Conservation (phyloP, 1,139 yeast genomes). For the Candida sp. region DNA sequence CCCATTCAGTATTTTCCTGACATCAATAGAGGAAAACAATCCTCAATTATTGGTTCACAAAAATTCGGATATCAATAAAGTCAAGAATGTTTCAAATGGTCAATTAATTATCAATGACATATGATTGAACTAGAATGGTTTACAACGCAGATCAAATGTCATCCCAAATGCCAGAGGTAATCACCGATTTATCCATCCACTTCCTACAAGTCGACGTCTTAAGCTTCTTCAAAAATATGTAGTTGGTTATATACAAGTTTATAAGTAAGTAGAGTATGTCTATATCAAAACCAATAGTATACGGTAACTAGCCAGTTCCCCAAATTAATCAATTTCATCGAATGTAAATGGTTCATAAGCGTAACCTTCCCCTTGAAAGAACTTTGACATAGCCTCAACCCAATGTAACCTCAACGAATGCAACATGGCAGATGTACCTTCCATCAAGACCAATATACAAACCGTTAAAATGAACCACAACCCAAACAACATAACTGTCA, state of each 20-base stretch:
- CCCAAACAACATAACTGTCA: slow-evolving; percentile 78
- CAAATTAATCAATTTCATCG: slow-evolving; percentile 12
- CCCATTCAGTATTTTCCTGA: neutral
- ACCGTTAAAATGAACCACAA: slow-evolving; percentile 95
- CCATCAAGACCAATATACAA: slow-evolving; percentile 91
- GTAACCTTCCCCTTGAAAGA: slow-evolving; percentile 93
- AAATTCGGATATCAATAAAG: neutral
- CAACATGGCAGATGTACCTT: slow-evolving; percentile 98
- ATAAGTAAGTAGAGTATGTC: too few species aligned
- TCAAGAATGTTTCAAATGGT: neutral
- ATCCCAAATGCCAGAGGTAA: too few species aligned
- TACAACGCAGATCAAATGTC: too few species aligned
- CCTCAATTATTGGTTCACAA: neutral
- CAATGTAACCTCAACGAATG: slow-evolving; percentile 96
- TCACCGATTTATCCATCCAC: too few species aligned
- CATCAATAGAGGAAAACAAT: neutral
- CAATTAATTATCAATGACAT: neutral
- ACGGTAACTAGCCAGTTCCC: neutral
- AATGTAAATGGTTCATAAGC: slow-evolving; percentile 84
- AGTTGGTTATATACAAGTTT: too few species aligned
- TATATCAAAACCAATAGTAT: neutral
- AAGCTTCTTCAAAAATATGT: too few species aligned
- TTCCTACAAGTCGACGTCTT: too few species aligned
- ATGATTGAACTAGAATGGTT: too few species aligned
- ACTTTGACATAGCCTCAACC: slow-evolving; percentile 99